Conservation (phyloP, 768 basidiomycete species). For the Wakefieldia striispora region DNA sequence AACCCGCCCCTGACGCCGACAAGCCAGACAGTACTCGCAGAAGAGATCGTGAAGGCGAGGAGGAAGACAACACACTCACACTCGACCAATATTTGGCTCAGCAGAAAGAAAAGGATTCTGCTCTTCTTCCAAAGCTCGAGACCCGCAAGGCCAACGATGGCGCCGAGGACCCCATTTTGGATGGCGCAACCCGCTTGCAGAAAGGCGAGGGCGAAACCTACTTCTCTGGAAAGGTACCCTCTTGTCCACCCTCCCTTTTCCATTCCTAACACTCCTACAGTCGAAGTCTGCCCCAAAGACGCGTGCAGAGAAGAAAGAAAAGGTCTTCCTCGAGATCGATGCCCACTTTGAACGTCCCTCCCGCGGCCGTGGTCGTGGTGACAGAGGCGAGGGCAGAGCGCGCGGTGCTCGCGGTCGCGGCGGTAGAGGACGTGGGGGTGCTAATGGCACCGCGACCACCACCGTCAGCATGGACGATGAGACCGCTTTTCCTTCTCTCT, state of each 20-base stretch:
- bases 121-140: constrained; percentile 76
- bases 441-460: constrained; percentile 37
- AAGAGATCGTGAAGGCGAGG: constrained; percentile 66
- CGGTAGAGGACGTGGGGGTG: constrained; percentile 43
- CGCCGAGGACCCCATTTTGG: constrained; percentile 64
- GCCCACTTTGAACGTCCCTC: constrained; percentile 81
- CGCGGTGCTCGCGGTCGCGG: constrained; percentile 44
- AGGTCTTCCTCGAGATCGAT: constrained; percentile 90
- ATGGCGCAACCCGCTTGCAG: constrained; percentile 62
- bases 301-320: constrained; percentile 82
- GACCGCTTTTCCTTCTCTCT: constrained; percentile 86
- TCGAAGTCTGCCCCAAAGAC: constrained; percentile 62
- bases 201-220: constrained; percentile 72
- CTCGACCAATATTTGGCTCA: constrained; percentile 91
- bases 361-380: constrained; percentile 55
- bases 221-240: constrained; percentile 85
- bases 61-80: constrained; percentile 92
- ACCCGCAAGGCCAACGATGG: constrained; percentile 77
- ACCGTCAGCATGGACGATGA: constrained; percentile 77
- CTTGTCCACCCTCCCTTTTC: not conserved
- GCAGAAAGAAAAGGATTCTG: constrained; percentile 58
- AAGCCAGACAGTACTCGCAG: constrained; percentile 38
- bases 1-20: constrained; percentile 32
- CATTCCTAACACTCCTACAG: constrained; percentile 36
- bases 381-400: constrained; percentile 49